phyloP scores from a whole-genome alignment of 495 filamentous ascomycete species.

The Lasiosphaeria hispida region DNA sequence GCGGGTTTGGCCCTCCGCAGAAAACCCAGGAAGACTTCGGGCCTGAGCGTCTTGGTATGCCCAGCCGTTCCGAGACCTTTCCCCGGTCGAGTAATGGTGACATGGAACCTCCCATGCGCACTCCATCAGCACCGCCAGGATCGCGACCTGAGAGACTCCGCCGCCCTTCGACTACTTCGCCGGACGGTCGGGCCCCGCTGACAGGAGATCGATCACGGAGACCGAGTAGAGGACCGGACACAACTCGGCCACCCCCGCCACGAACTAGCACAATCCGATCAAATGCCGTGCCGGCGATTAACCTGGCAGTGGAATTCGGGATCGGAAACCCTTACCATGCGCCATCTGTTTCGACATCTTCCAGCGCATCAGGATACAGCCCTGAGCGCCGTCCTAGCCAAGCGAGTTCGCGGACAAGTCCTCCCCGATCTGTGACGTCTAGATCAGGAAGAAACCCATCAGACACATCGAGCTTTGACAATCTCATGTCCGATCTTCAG shows the following conservation, averaged over 20 bases:
- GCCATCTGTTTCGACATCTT: constrained; percentile 64
- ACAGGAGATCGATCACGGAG: constrained; percentile 34
- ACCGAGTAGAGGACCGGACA: constrained; percentile 49
- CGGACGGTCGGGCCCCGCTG: constrained; percentile 16
- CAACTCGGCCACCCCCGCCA: constrained; percentile 47
- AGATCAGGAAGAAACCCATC: constrained; percentile 37
- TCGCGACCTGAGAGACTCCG: constrained; percentile 37
- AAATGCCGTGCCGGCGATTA: constrained; percentile 40
- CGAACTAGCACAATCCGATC: constrained; percentile 43
- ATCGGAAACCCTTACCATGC: constrained; percentile 58
- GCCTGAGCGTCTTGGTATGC: constrained; percentile 37
- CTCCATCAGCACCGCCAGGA: constrained; percentile 44
- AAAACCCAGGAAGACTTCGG: constrained; percentile 30
- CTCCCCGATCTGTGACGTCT: constrained; percentile 46
- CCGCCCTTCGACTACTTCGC: constrained; percentile 29
- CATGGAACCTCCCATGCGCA: constrained; percentile 39
- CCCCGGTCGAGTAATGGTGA: constrained; percentile 39
- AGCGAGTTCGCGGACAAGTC: constrained; percentile 71
- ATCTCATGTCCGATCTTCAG: constrained; percentile 53
- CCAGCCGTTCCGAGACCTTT: constrained; percentile 56
- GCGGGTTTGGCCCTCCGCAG: constrained; percentile 44
- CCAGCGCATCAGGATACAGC: constrained; percentile 63
- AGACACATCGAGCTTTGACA: constrained; percentile 43
- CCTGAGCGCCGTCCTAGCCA: constrained; percentile 53
- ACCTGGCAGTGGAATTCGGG: constrained; percentile 52